A percentile compares a stretch with the other conserved stretches of the same genome.
These are phyloP conservation scores for Plasmodium malariae DNA, from an alignment of 169 alveolate species.

Conservation along the genomic window DNA sequence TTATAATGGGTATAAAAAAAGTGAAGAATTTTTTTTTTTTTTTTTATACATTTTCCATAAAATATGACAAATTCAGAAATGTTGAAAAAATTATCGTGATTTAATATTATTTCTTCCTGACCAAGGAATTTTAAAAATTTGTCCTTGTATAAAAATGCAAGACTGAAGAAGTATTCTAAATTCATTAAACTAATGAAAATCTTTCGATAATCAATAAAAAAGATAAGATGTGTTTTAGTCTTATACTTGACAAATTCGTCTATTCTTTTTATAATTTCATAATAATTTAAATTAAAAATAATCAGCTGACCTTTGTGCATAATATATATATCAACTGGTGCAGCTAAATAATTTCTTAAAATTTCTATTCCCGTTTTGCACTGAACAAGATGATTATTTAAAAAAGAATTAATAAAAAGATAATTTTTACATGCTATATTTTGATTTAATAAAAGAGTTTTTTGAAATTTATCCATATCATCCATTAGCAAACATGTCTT, in stretches of 20 bases:
- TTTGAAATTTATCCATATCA: conserved; percentile 31
- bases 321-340: conserved; percentile 39
- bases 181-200: conserved; percentile 15
- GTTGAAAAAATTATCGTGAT: conserved; percentile 13
- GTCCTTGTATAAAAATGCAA: conserved; percentile 41
- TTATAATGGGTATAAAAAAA: conserved; percentile 21
- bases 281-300: conserved; percentile 55
- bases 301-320: not conserved
- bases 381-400: conserved; percentile 20
- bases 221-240: conserved; percentile 5
- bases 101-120: conserved; percentile 17
- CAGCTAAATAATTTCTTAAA: conserved; percentile 12
- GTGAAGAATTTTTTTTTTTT: conserved; percentile 40
- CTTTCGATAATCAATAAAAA: conserved; percentile 66
- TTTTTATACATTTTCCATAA: conserved; percentile 64
- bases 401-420: conserved; percentile 33
- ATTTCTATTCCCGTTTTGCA: not conserved
- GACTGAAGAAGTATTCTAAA: conserved; percentile 7
- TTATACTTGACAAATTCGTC: not conserved
- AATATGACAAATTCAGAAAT: conserved; percentile 64
- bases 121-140: conserved; percentile 14
- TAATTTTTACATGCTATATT: not conserved
- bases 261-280: conserved; percentile 31
- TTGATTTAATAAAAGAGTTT: conserved; percentile 5
- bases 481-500: conserved; percentile 41